These are phyloP conservation scores for Hibiscus tridactylites DNA, from an alignment of 345 rosid species.

Conservation along the genomic window DNA sequence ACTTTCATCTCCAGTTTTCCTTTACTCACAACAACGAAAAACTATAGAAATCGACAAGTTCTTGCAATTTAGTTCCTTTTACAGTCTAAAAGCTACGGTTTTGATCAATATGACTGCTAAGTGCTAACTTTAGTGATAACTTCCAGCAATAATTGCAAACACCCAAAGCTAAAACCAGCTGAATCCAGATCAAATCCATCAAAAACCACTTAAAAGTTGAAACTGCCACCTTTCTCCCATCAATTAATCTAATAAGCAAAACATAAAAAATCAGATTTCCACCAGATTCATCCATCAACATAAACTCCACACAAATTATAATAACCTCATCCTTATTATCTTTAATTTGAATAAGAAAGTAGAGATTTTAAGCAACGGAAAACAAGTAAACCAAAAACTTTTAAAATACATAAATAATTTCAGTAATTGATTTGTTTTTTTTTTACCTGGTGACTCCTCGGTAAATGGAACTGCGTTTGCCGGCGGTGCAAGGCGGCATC, in stretches of 20 bases:
- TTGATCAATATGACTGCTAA: background rate
- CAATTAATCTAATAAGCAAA: background rate
- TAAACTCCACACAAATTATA: background rate
- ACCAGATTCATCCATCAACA: constrained; percentile 1
- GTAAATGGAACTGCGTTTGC: constrained; percentile 97
- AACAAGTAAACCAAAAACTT: background rate
- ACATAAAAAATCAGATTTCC: background rate
- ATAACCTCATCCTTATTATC: background rate
- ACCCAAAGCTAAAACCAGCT: background rate
- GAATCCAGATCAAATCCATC: constrained; percentile 1
- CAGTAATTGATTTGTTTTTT: background rate
- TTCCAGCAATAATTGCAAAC: background rate
- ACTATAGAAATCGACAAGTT: background rate
- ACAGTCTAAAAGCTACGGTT: background rate
- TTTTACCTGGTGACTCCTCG: constrained; percentile 94
- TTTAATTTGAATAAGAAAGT: background rate
- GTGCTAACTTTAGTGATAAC: background rate
- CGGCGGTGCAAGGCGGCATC: constrained; percentile 97
- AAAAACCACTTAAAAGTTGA: background rate
- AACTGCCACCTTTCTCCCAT: background rate
- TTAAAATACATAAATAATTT: background rate
- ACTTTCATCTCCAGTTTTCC: background rate
- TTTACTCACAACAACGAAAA: background rate
- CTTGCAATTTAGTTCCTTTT: background rate
- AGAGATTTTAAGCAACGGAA: background rate